Percentiles rank a stretch among this genome's conserved stretches.
These are phyloP conservation scores for Thoreauomyces humboldtii DNA, from an alignment of 192 early-diverging fungal species.

Conservation along the genomic window DNA sequence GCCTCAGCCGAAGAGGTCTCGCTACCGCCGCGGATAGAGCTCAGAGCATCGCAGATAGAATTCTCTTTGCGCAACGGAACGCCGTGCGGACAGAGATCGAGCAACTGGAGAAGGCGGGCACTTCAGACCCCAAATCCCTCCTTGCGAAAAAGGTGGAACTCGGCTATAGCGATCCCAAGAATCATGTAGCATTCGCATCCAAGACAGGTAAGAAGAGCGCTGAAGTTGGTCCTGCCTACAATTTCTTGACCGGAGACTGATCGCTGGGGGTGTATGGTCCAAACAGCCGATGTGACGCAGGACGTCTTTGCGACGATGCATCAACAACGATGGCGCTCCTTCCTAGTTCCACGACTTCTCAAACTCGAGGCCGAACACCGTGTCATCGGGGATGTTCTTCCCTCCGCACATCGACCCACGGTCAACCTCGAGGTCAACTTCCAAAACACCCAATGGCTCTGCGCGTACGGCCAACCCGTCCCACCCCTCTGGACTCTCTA, in stretches of 20 bases:
- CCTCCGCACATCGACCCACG: slow-evolving; percentile 13
- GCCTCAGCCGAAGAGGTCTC: neutral
- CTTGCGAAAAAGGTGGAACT: slow-evolving; percentile 9
- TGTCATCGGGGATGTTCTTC: slow-evolving; percentile 40
- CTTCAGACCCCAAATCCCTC: neutral
- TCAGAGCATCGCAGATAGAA: slow-evolving; percentile 77
- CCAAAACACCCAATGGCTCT: slow-evolving; percentile 44
- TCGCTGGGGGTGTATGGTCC: neutral
- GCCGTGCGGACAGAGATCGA: slow-evolving; percentile 35
- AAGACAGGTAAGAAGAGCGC: slow-evolving; percentile 11
- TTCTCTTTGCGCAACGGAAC: slow-evolving; percentile 82
- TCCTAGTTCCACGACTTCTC: slow-evolving; percentile 28
- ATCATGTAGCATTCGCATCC: slow-evolving; percentile 17
- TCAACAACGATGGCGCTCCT: slow-evolving; percentile 24
- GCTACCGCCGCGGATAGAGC: slow-evolving; percentile 54
- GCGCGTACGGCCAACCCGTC: slow-evolving; percentile 40
- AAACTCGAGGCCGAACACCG: slow-evolving; percentile 22
- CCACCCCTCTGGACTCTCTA: slow-evolving; percentile 39
- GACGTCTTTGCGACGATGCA: slow-evolving; percentile 41
- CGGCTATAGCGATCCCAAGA: slow-evolving; percentile 19
- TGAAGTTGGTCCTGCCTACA: too few species aligned
- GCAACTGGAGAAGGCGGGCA: neutral
- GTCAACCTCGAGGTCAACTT: slow-evolving; percentile 51
- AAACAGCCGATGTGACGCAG: slow-evolving; percentile 14
- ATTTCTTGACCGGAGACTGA: too few species aligned